Evolutionary conservation across 108 stramenopile species (phyloP).

Genomic region (Stephanodiscus triporus): DNA sequence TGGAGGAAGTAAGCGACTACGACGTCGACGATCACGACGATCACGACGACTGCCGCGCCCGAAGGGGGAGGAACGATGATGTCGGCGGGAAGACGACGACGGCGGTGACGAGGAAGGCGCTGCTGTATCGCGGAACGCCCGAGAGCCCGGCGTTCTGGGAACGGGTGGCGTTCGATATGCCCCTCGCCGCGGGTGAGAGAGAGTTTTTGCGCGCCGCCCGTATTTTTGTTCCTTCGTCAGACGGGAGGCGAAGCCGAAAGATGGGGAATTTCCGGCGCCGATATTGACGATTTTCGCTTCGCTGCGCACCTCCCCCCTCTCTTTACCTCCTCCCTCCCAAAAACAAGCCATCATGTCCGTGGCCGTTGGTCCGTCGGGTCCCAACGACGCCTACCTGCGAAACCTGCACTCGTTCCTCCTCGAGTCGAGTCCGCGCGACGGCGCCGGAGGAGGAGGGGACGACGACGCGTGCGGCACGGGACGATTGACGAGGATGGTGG

Average conservation of each 20-base stretch:
- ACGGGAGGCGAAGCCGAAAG: no score
- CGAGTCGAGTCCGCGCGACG: not conserved
- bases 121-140: slow-evolving; percentile 83
- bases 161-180: slow-evolving; percentile 60
- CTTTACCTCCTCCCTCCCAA: not conserved
- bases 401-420: slow-evolving; percentile 61
- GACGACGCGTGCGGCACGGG: slow-evolving; percentile 54
- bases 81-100: slow-evolving; percentile 48
- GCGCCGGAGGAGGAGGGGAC: not conserved
- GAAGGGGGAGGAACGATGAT: slow-evolving; percentile 33
- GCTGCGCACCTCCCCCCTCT: not conserved
- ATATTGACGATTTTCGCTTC: not conserved
- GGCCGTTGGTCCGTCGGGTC: slow-evolving; percentile 65
- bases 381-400: slow-evolving; percentile 69
- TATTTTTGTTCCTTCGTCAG: no score
- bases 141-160: slow-evolving; percentile 88
- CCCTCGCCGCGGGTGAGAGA: slow-evolving; percentile 67
- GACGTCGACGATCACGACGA: not conserved
- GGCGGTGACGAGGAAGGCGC: slow-evolving; percentile 47
- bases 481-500: slow-evolving; percentile 60
- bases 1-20: slow-evolving; percentile 48
- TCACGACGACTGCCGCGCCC: no score
- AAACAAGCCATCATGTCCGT: slow-evolving; percentile 62
- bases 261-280: no score
- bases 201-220: no score